Evolutionary conservation across 2,329 filamentous ascomycete genomes (phyloP), one percentile per base, ranked within the genome.

Genomic region (Talaromyces pinophilus): DNA sequence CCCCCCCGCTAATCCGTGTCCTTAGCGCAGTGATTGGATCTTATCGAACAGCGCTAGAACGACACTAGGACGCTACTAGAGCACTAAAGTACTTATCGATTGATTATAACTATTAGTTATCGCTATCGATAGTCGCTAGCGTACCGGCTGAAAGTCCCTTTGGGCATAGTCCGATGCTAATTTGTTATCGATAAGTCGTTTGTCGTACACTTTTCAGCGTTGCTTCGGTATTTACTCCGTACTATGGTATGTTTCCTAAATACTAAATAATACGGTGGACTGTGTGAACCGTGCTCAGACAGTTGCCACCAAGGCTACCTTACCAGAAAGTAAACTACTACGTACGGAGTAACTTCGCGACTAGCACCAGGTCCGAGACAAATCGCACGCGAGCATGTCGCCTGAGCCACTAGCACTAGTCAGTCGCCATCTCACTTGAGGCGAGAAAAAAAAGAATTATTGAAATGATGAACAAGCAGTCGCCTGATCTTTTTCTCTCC

Each of bases 351-450:
- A 8, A 19, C 44, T 25, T 25, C 13, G n/a, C 44, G 11, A 50
- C 10, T 50, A 48, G 46, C 17, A 38, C 35, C 13, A 13, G 50
- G 28, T 11, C 59, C 25, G 59, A 55, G 50, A 35, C 17, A 19
- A 57, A 38, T n/a, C 19, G 38, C 65, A 67, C 61, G 65, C 65
- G 65, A 67, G 65, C 65, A 67, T 15, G 60, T 42, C 65, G 65
- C 65, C 65, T 67, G 65, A 67, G 65, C 25, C 38, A n/a, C 38
- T 35, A 38, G 4, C 35, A 30, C 25, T 11, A n/a, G 54, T 40
- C 52, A 55, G 52, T 54, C 28, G 13, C 48, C 48, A 30, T 17
- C 17, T 17, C 5, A 30, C 42, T 48, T 5, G 28, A 55, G 28
- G 52, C n/a, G 3, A 15, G 30, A 25, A 15, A 22, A 38, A 22